Conservation (phyloP, 169 alveolate genomes). For the Plasmodium gonderi region DNA sequence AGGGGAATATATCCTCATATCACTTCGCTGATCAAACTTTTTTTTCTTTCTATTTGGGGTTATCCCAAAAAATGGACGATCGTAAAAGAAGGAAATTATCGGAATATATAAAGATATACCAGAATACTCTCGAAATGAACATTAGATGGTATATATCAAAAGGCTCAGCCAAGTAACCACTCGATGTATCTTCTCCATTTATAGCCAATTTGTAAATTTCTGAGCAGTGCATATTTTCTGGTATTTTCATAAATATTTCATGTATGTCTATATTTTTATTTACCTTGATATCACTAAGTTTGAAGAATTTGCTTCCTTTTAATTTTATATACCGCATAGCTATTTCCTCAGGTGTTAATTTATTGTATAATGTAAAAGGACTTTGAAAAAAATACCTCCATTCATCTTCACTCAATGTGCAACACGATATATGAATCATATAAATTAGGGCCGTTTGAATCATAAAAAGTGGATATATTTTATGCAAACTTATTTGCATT, state of each 20-base stretch:
- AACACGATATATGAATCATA: slow-evolving; percentile 72
- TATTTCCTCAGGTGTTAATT: slow-evolving; percentile 73
- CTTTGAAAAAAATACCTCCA: slow-evolving; percentile 62
- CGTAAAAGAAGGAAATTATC: slow-evolving; percentile 61
- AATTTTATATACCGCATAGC: slow-evolving; percentile 61
- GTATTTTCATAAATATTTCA: slow-evolving; percentile 63
- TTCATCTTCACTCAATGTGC: slow-evolving; percentile 50
- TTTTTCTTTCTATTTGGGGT: not conserved
- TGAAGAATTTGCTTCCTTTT: slow-evolving; percentile 39
- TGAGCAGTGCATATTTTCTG: slow-evolving; percentile 70
- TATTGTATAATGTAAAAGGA: slow-evolving; percentile 53
- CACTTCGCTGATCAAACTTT: too few relatives aligned
- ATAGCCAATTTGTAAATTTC: slow-evolving; percentile 66
- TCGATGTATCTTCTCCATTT: slow-evolving; percentile 55
- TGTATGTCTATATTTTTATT: slow-evolving; percentile 49
- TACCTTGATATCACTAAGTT: slow-evolving; percentile 7
- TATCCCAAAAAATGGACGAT: slow-evolving; percentile 24
- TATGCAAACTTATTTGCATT: slow-evolving; percentile 48
- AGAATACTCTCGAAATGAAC: slow-evolving; percentile 58
- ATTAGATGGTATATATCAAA: slow-evolving; percentile 73
- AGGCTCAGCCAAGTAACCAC: slow-evolving; percentile 72
- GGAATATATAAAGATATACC: slow-evolving; percentile 63
- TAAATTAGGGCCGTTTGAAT: slow-evolving; percentile 70
- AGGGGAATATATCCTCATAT: too few relatives aligned
- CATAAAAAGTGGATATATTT: slow-evolving; percentile 63